Evolutionary conservation across 805 yeast genomes (phyloP).

Genomic region (Komagataella populi): DNA sequence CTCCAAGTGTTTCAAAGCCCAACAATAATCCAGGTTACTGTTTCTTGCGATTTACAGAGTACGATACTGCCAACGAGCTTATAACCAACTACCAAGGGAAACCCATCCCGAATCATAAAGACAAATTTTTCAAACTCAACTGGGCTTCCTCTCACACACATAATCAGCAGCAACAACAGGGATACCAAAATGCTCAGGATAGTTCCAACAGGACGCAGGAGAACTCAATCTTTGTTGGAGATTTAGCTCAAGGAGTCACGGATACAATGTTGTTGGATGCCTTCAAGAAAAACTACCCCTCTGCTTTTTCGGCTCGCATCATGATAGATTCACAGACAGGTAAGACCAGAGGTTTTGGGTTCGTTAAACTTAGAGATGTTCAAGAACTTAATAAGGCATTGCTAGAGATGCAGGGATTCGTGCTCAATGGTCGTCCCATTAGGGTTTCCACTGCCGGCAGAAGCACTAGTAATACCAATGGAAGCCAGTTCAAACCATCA

Average conservation of each 20-base stretch:
- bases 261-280: constrained; percentile 52
- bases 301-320: constrained; percentile 63
- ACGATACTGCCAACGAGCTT: constrained; percentile 52
- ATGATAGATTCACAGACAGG: constrained; percentile 65
- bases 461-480: neutral
- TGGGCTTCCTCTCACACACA: constrained; percentile 44
- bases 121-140: constrained; percentile 52
- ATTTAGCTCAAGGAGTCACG: constrained; percentile 58
- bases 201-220: constrained; percentile 18
- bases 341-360: constrained; percentile 76
- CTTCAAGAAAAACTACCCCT: constrained; percentile 58
- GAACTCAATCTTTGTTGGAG: constrained; percentile 76
- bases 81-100: constrained; percentile 49
- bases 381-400: constrained; percentile 62
- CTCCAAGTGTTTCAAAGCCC: constrained; percentile 12
- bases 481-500: neutral
- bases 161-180: constrained; percentile 4
- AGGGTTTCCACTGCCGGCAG: constrained; percentile 58
- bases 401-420: constrained; percentile 69
- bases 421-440: constrained; percentile 61
- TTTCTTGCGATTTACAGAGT: constrained; percentile 59
- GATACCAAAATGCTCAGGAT: constrained; percentile 4
- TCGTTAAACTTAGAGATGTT: constrained; percentile 60
- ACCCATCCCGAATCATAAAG: constrained; percentile 51
- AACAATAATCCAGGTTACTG: constrained; percentile 58